Base-by-base conservation (phyloP, 2,329 filamentous ascomycete genomes). In the Leptographium wingfieldii region DNA sequence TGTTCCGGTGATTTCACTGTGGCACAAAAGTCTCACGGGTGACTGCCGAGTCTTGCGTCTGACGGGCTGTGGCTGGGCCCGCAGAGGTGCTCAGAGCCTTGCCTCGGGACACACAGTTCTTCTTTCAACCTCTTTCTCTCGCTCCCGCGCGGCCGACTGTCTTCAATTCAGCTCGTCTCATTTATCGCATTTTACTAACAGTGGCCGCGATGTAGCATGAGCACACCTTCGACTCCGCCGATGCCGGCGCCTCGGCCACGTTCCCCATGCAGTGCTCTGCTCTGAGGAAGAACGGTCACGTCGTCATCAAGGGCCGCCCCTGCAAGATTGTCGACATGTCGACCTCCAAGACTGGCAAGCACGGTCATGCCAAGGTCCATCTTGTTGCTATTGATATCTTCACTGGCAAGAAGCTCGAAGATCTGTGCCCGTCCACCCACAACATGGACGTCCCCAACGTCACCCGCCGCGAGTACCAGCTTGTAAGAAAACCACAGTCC, bases 241-340 rank as follows among this genome's bases (percentile, higher is more conserved):
- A 96, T 82, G 92, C 95, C 76, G 95, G 94, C 79, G 92, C 94
- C 71, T 97, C 94, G 69, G 74, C 81, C 73, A 99, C 94, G 74
- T 96, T 75, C 82, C 94, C 94, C 71, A 95, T 95, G 90, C 94
- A 99, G 85, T 99, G 94, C 81, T 99, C 95, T 81, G 92, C 95
- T 72, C 85, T 99, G 83, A 88, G 94, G 76, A 97, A 99, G 92
- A 95, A 95, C 87, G 92, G 94, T 68, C 87, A 88, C 84, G 94
- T 99, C 77, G 87, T 92, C 76, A 97, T 99, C 82, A 99, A 99
- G 87, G 80, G 83, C 79, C 94, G 94, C 71, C 95, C 94, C 71
- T 99, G 94, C 92, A 99, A 97, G 89, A 99, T 99, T 72, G 90
- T 97, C 77, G 94, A 99, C 74, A 99, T 99, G 95, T 96, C 91